Evolutionary conservation across 1,284 basidiomycete species (phyloP).

Genomic region (Tilletiopsis washingtonensis): DNA sequence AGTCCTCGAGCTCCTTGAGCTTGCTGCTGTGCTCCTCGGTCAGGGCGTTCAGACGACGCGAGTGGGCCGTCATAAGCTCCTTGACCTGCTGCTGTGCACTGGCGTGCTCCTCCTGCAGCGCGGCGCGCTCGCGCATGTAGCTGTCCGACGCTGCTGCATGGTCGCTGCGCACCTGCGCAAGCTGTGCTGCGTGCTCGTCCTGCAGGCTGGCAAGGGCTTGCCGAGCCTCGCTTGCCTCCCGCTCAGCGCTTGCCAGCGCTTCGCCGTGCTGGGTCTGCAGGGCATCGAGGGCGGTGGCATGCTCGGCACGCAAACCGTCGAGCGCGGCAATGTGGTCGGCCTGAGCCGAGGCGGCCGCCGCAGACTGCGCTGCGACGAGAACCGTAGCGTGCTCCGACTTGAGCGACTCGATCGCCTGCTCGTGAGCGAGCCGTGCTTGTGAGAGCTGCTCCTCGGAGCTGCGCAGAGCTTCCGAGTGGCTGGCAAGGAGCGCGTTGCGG

Average conservation of each 20-base stretch:
- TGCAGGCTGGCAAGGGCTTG: not conserved
- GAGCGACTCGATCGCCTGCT: not conserved
- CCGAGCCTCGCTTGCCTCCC: slow-evolving; percentile 5
- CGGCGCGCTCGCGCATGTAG: slow-evolving; percentile 16
- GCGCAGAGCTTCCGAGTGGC: too few species aligned
- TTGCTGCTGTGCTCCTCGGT: slow-evolving; percentile 8
- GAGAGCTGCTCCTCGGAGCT: not conserved
- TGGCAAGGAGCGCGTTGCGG: too few species aligned
- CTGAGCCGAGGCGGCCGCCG: not conserved
- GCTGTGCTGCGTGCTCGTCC: slow-evolving; percentile 6
- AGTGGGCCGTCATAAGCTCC: slow-evolving; percentile 1
- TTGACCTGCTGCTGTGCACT: slow-evolving; percentile 1
- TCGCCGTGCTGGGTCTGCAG: slow-evolving; percentile 6
- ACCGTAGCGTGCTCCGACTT: not conserved
- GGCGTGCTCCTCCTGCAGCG: slow-evolving; percentile 13
- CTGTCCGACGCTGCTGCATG: slow-evolving; percentile 9
- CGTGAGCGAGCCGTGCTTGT: not conserved
- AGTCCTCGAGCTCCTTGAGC: not conserved
- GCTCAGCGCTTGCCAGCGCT: not conserved
- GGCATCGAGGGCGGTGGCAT: slow-evolving; percentile 2
- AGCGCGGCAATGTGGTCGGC: not conserved
- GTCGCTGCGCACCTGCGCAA: slow-evolving; percentile 5
- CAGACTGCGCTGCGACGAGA: not conserved
- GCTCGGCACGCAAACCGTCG: not conserved
- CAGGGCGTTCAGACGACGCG: slow-evolving; percentile 8